These are phyloP conservation scores for Xylariaceae sp. DNA, from an alignment of 2,329 filamentous ascomycete species.

Conservation along the genomic window DNA sequence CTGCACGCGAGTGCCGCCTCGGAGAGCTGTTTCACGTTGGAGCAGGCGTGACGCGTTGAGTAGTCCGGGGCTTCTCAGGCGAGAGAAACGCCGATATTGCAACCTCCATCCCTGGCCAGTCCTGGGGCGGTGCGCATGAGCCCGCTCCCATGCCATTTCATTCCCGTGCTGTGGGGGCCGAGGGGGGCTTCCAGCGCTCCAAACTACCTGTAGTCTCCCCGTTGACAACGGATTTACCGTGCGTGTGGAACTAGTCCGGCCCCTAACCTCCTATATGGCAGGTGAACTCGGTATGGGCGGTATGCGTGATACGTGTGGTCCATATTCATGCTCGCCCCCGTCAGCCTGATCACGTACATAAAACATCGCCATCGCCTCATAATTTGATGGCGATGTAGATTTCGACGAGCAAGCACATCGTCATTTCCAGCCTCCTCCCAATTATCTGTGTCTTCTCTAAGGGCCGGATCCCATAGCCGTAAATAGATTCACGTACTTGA, in stretches of 20 bases:
- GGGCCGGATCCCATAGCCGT: not conserved
- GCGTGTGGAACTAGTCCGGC: not conserved
- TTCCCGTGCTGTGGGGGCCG: constrained; percentile 1
- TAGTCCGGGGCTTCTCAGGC: constrained; percentile 22
- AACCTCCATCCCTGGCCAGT: constrained; percentile 9
- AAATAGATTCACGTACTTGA: not conserved
- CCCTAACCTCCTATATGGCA: constrained; percentile 1
- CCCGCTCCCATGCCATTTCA: constrained; percentile 6
- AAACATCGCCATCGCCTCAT: not conserved
- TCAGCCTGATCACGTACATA: no score
- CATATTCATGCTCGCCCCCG: no score
- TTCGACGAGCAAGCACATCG: not conserved
- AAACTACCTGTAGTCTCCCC: no score
- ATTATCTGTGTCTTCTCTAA: no score
- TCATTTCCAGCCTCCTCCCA: no score
- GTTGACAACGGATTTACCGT: not conserved
- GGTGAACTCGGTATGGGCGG: constrained; percentile 1
- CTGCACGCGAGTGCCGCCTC: not conserved
- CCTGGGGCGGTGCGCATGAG: not conserved
- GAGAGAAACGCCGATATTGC: constrained; percentile 23
- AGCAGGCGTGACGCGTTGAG: not conserved
- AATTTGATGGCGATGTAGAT: not conserved
- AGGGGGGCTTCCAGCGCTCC: not conserved
- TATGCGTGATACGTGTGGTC: no score
- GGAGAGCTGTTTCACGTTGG: constrained; percentile 1